Percentiles rank a stretch among this genome's conserved stretches.
phyloP scores from a whole-genome alignment of 2,329 filamentous ascomycete genomes.

The Tympanopsis confertula region DNA sequence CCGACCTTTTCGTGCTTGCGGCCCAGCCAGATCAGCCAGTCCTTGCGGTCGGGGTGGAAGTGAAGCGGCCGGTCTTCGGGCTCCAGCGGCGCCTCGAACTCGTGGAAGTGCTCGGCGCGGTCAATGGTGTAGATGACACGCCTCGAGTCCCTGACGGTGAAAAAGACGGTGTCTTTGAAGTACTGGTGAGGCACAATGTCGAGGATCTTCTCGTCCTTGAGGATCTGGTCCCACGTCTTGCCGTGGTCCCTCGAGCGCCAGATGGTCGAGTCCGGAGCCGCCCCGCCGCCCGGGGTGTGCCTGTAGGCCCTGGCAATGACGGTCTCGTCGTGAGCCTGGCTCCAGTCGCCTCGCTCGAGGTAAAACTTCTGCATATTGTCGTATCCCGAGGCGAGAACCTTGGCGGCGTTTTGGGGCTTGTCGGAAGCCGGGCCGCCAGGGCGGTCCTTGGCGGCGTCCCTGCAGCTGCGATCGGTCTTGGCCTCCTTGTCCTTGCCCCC shows the following conservation, averaged over 20 bases:
- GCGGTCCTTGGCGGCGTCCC: slow-evolving; percentile 26
- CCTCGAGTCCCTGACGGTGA: slow-evolving; percentile 56
- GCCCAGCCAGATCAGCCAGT: slow-evolving; percentile 89
- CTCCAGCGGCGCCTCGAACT: slow-evolving; percentile 58
- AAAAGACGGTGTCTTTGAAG: slow-evolving; percentile 76
- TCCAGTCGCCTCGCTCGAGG: slow-evolving; percentile 63
- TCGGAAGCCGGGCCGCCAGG: slow-evolving; percentile 41
- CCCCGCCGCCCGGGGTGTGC: slow-evolving; percentile 17
- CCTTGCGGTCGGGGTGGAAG: slow-evolving; percentile 76
- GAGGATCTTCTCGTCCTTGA: slow-evolving; percentile 59
- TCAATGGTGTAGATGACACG: slow-evolving; percentile 73
- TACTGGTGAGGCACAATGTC: slow-evolving; percentile 67
- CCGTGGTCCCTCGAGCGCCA: slow-evolving; percentile 77
- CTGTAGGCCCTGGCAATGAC: slow-evolving; percentile 41
- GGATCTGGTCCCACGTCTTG: slow-evolving; percentile 66
- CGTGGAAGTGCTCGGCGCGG: slow-evolving; percentile 61
- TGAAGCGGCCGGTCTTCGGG: slow-evolving; percentile 36
- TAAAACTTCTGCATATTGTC: slow-evolving; percentile 51
- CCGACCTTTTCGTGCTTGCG: slow-evolving; percentile 50
- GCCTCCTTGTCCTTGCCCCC: slow-evolving; percentile 56
- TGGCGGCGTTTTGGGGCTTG: slow-evolving; percentile 49
- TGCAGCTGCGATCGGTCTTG: slow-evolving; percentile 59
- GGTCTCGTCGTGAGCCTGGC: slow-evolving; percentile 59
- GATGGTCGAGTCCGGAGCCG: slow-evolving; percentile 46
- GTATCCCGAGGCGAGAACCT: slow-evolving; percentile 48